A percentile compares a stretch with the other conserved stretches of the same genome.
phyloP scores from a whole-genome alignment of 768 basidiomycete genomes.

The Serendipita vermifera region DNA sequence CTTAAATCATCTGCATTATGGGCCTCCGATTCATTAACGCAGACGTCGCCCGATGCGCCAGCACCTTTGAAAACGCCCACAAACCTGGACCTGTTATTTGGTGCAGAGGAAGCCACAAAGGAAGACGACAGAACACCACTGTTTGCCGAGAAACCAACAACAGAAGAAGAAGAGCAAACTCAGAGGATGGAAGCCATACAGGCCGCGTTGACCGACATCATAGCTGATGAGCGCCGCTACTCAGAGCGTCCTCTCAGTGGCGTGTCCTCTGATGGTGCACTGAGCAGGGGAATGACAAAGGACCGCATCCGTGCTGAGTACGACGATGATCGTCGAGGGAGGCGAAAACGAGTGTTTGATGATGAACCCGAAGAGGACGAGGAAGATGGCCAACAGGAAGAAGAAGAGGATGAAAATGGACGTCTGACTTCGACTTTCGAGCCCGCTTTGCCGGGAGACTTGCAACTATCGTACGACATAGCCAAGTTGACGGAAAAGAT shows the following conservation, averaged over 20 bases:
- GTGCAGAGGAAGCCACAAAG: not conserved
- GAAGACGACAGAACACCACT: slow-evolving; percentile 25
- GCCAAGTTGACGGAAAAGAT: slow-evolving; percentile 64
- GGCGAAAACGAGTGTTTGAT: slow-evolving; percentile 17
- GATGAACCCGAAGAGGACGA: slow-evolving; percentile 35
- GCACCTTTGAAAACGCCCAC: slow-evolving; percentile 44
- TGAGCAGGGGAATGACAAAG: not conserved
- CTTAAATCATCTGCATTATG: slow-evolving; percentile 1
- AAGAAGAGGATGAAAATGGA: slow-evolving; percentile 29
- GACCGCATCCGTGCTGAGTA: slow-evolving; percentile 22
- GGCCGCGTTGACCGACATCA: slow-evolving; percentile 90
- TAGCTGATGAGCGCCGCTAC: slow-evolving; percentile 55
- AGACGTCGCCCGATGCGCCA: slow-evolving; percentile 54
- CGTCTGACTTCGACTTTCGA: slow-evolving; percentile 41
- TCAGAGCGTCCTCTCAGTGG: slow-evolving; percentile 16
- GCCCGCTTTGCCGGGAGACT: slow-evolving; percentile 76
- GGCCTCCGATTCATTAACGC: slow-evolving; percentile 28
- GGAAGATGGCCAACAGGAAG: slow-evolving; percentile 30
- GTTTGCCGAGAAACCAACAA: slow-evolving; percentile 19
- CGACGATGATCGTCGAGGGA: slow-evolving; percentile 29
- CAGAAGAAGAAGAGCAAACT: slow-evolving; percentile 50
- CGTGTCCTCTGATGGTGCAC: not conserved
- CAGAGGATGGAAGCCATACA: slow-evolving; percentile 92
- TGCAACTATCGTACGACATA: slow-evolving; percentile 81
- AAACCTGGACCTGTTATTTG: slow-evolving; percentile 12